Evolutionary conservation across 2,329 filamentous ascomycete species (phyloP).

Genomic region (Cytospora piceae): DNA sequence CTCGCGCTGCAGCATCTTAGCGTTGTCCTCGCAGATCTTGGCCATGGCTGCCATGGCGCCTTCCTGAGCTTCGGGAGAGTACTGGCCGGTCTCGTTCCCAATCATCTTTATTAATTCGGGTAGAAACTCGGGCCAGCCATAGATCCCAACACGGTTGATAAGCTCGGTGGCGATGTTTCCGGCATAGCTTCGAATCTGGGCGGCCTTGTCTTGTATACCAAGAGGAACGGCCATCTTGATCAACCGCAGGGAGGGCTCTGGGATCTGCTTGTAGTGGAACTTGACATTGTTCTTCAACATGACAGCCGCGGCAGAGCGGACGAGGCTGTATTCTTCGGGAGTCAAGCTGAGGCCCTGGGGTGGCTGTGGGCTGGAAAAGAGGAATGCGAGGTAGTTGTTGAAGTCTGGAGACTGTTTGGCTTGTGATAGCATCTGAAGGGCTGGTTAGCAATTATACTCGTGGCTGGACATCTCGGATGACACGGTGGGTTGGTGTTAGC

Average conservation of each 20-base stretch:
- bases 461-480: slow-evolving; percentile 15
- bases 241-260: slow-evolving; percentile 72
- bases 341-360: slow-evolving; percentile 64
- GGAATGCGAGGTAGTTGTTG: slow-evolving; percentile 94
- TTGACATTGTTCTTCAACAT: slow-evolving; percentile 96
- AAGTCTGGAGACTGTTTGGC: slow-evolving; percentile 89
- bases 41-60: slow-evolving; percentile 89
- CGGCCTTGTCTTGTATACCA: slow-evolving; percentile 78
- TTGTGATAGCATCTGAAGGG: slow-evolving; percentile 81
- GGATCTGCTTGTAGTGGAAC: slow-evolving; percentile 73
- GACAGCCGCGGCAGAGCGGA: slow-evolving; percentile 85
- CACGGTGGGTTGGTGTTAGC: slow-evolving; percentile 34
- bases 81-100: slow-evolving; percentile 70
- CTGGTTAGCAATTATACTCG: slow-evolving; percentile 8
- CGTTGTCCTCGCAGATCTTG: slow-evolving; percentile 98
- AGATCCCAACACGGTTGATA: slow-evolving; percentile 79
- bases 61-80: slow-evolving; percentile 77
- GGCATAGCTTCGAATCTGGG: slow-evolving; percentile 84
- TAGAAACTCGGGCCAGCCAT: slow-evolving; percentile 90
- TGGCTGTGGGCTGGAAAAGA: slow-evolving; percentile 74
- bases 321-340: slow-evolving; percentile 68
- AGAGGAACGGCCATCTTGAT: slow-evolving; percentile 79
- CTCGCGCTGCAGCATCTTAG: slow-evolving; percentile 81
- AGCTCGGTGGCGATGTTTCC: slow-evolving; percentile 95
- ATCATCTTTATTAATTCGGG: slow-evolving; percentile 81